phyloP scores from a whole-genome alignment of 306 rosid species.

The Morella rubra region DNA sequence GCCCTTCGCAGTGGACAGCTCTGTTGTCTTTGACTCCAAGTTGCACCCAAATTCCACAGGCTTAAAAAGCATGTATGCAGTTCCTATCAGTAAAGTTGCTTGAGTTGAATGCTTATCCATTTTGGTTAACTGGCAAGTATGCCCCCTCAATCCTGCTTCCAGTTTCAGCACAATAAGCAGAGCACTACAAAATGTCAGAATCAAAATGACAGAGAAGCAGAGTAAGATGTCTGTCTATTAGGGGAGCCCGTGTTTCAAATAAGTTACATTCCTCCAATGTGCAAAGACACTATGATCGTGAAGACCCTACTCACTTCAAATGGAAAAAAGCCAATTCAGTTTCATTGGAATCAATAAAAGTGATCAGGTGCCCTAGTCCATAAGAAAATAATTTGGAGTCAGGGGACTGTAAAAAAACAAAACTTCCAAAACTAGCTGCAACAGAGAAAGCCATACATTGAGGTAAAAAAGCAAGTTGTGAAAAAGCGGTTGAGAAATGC shows the following conservation, averaged over 20 bases:
- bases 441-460: conserved; percentile 13
- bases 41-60: not conserved
- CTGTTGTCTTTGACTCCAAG: too few species aligned
- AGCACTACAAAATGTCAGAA: not conserved
- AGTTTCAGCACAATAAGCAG: not conserved
- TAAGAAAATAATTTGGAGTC: not conserved
- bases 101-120: not conserved
- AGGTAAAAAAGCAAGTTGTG: conserved; percentile 6
- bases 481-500: conserved; percentile 30
- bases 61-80: not conserved
- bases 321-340: not conserved
- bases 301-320: not conserved
- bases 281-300: conserved; percentile 5
- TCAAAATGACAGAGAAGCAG: not conserved
- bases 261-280: not conserved
- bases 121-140: conserved; percentile 9
- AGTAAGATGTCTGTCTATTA: not conserved
- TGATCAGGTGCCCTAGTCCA: not conserved
- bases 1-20: too few species aligned
- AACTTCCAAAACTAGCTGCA: conserved; percentile 2
- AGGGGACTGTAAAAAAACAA: not conserved
- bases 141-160: not conserved
- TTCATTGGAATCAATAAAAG: not conserved
- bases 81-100: not conserved
- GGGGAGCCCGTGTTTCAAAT: not conserved